Evolutionary conservation across 106 monocot genomes (phyloP).

Genomic region (Vanilla planifolia): DNA sequence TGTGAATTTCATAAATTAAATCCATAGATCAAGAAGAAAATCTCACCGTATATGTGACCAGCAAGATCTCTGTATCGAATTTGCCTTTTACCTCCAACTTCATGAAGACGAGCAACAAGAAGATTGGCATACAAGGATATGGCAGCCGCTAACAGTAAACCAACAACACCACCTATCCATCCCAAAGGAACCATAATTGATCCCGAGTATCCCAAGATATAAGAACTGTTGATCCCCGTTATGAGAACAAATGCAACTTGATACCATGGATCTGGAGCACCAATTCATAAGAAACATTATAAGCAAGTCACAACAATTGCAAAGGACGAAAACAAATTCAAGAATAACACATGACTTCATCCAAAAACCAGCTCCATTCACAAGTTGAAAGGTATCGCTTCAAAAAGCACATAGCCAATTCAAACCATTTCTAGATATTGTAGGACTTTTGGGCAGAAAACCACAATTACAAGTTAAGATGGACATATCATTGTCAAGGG

Average conservation of each 20-base stretch:
- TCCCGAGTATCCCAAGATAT: conserved; percentile 91
- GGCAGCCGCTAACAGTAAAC: conserved; percentile 78
- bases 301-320: not conserved
- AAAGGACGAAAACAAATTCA: not conserved
- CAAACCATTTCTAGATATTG: not conserved
- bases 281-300: not conserved
- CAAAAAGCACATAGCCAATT: not conserved
- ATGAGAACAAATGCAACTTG: conserved; percentile 86
- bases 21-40: not conserved
- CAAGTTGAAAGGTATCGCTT: not conserved
- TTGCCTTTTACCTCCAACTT: conserved; percentile 81
- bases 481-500: not conserved
- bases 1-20: not conserved
- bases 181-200: conserved; percentile 90
- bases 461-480: not conserved
- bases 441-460: not conserved
- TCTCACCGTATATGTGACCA: conserved; percentile 82
- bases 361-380: not conserved
- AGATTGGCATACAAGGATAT: conserved; percentile 87
- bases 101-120: conserved; percentile 83
- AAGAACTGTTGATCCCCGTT: conserved; percentile 86
- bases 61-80: conserved; percentile 98
- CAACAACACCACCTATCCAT: conserved; percentile 68
- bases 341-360: not conserved
- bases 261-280: conserved; percentile 87